phyloP scores from a whole-genome alignment of 2,329 filamentous ascomycete species.

The Ophiostoma populinum region DNA sequence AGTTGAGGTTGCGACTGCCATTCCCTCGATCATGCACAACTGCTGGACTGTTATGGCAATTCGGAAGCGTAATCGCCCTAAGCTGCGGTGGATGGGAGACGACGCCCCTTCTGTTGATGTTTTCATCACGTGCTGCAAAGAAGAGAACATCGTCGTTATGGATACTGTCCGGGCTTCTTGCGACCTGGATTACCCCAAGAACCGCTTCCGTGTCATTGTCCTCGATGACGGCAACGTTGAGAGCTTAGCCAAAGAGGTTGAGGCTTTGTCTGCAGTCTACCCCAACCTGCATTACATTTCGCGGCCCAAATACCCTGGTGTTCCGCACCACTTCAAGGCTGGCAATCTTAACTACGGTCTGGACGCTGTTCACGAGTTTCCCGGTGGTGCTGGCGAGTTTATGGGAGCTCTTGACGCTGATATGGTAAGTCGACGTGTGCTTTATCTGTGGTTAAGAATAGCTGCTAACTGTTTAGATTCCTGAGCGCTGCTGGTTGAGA shows the following conservation, averaged over 20 bases:
- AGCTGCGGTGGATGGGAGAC: conserved; percentile 31
- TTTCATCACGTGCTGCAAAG: conserved; percentile 39
- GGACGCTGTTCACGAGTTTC: conserved; percentile 29
- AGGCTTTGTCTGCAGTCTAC: conserved; percentile 22
- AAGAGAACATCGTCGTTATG: conserved; percentile 36
- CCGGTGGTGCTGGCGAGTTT: conserved; percentile 36
- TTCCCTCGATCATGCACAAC: conserved; percentile 12
- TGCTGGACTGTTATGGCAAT: conserved; percentile 12
- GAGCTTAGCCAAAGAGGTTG: conserved; percentile 18
- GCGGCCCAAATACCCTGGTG: conserved; percentile 28
- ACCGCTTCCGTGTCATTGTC: conserved; percentile 35
- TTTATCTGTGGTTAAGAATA: too few species aligned
- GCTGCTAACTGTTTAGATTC: too few species aligned
- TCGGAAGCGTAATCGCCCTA: conserved; percentile 21
- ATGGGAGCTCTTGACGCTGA: conserved; percentile 33
- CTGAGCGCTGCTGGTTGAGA: conserved; percentile 42
- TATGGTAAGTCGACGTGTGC: too few species aligned
- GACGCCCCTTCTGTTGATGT: conserved; percentile 37
- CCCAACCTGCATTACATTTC: conserved; percentile 36
- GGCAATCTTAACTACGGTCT: conserved; percentile 46
- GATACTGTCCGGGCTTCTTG: conserved; percentile 39
- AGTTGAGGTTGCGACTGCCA: conserved; percentile 12
- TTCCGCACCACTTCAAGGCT: conserved; percentile 42
- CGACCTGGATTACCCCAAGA: conserved; percentile 34
- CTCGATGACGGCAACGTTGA: conserved; percentile 35